Base-by-base conservation (phyloP, 768 basidiomycete species). In the Hygrocybe punicea region DNA sequence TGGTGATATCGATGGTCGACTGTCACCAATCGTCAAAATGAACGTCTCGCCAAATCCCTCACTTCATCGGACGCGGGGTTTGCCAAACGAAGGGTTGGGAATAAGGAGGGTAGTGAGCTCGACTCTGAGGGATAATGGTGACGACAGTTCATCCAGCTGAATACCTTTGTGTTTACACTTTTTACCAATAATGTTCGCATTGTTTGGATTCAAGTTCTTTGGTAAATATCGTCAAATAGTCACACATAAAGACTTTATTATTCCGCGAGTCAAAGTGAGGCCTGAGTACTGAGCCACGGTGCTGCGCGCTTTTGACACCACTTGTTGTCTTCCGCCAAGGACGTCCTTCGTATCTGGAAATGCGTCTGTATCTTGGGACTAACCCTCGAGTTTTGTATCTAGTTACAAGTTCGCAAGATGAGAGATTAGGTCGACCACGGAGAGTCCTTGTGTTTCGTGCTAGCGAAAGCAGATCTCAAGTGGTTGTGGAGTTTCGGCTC, bases 401-500 rank as follows among this genome's bases (percentile, higher is more conserved):
- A 17, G 80, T 86, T 54, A 89, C 89, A 23, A 82, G 81, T 64
- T 73, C 81, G 39, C 83, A 85, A 53, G 86, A 89, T 56, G 86
- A 88, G 65, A 76, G 71, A 55, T 69, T 76, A 44, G 88, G 84
- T 16, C 75, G 78, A 53, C 87, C 89, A 17, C 71, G 71, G 34
- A 76, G 81, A 60, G 88, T 80, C 13, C 82, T 93, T 35, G 80
- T 87, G 48, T 91, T 93, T 69, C 87, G 89, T 48, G 79, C 82
- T 21, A 83, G 85, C 19, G 74, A 79, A 56, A 64, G 69, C 14
- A 68, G 69, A 53, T 70, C 82, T 8, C 89, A 91, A 67, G 89
- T 89, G 45, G 82, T 95, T 42, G 92, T 96, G 21, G 93, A 96
- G 71, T 93, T 95, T 64, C 71, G 95, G 10, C 84, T 81, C 0